phyloP scores from a whole-genome alignment of 495 filamentous ascomycete genomes.

The Diplogelasinospora grovesii region DNA sequence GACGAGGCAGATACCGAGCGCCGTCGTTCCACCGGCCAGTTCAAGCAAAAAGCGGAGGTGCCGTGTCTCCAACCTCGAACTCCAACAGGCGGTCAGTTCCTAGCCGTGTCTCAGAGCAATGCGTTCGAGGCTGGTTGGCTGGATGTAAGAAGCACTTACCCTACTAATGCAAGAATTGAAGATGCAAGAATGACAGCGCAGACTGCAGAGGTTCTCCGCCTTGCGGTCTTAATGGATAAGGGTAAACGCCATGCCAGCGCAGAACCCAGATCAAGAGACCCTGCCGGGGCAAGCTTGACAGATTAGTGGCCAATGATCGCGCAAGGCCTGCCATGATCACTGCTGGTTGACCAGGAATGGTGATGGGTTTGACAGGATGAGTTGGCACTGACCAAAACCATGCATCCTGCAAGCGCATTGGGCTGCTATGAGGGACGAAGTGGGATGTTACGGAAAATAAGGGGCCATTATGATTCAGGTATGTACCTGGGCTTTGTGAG shows the following conservation, averaged over 20 bases:
- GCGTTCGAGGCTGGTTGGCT: slow-evolving; percentile 1
- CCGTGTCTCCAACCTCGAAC: too few species aligned
- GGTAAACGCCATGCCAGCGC: slow-evolving; percentile 7
- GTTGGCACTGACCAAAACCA: slow-evolving; percentile 10
- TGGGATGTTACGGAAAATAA: too few species aligned
- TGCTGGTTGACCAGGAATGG: slow-evolving; percentile 7
- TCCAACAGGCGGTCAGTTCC: not conserved
- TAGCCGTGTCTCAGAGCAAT: not conserved
- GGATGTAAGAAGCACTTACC: not conserved
- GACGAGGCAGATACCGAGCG: too few species aligned
- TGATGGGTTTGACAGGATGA: slow-evolving; percentile 6
- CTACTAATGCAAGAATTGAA: not conserved
- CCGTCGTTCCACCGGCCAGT: not conserved
- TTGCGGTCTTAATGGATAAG: not conserved
- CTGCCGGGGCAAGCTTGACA: not conserved
- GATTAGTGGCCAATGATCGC: slow-evolving; percentile 2
- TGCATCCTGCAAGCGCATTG: slow-evolving; percentile 5
- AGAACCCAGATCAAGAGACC: not conserved
- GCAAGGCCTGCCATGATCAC: not conserved
- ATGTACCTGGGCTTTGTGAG: too few species aligned
- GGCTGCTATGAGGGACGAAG: too few species aligned
- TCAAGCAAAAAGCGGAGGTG: too few species aligned
- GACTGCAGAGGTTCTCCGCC: slow-evolving; percentile 1
- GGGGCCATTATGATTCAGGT: too few species aligned
- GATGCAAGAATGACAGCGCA: slow-evolving; percentile 4